Evolutionary conservation across 352 stramenopile species (phyloP).

Genomic region (Sclerospora graminicola): DNA sequence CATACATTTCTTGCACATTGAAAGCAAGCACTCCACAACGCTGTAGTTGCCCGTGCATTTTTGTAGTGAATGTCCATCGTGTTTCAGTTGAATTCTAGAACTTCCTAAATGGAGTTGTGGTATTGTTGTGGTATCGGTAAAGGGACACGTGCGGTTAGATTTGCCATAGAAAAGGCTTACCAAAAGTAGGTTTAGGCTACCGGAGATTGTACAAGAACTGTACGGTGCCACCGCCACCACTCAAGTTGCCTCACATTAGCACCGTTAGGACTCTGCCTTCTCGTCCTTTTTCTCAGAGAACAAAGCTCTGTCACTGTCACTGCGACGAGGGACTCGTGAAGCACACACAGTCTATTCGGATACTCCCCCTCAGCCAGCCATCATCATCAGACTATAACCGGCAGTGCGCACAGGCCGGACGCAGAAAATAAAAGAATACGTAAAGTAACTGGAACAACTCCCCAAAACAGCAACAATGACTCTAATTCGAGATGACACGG

Average conservation of each 20-base stretch:
- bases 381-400: slow-evolving; percentile 8
- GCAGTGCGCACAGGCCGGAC: background rate
- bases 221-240: slow-evolving; percentile 3
- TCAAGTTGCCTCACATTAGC: too few species aligned
- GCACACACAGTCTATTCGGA: slow-evolving; percentile 3
- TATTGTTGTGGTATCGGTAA: too few species aligned
- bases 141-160: slow-evolving; percentile 3
- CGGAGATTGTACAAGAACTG: background rate
- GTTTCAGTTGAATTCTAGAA: too few species aligned
- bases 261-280: background rate
- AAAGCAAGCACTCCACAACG: too few species aligned
- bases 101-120: too few species aligned
- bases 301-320: slow-evolving; percentile 7
- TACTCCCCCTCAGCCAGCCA: slow-evolving; percentile 20
- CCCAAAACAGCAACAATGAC: slow-evolving; percentile 4
- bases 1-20: too few species aligned
- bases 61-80: too few species aligned
- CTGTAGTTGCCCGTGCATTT: too few species aligned
- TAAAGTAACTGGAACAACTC: too few species aligned
- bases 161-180: slow-evolving; percentile 1
- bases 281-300: slow-evolving; percentile 10
- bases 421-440: background rate
- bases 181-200: background rate
- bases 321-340: slow-evolving; percentile 11
- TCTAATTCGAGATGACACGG: slow-evolving; percentile 30